Base-by-base conservation (phyloP, 805 yeast genomes). In the Candida railenensis region DNA sequence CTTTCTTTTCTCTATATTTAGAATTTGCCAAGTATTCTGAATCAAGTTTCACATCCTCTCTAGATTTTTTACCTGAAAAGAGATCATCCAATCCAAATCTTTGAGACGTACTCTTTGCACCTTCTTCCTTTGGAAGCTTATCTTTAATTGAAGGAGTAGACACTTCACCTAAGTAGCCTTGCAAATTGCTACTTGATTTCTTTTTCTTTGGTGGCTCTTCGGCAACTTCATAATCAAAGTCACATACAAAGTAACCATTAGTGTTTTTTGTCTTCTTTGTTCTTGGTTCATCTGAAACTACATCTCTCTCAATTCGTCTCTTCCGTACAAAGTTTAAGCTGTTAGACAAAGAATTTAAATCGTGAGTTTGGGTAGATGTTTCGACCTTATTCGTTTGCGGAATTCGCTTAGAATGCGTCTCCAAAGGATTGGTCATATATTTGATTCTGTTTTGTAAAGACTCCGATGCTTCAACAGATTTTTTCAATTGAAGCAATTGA, bases 331-430 rank as follows among this genome's bases (percentile, higher is more conserved):
- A 69, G 30, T 61, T 56, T 46, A 71, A 58, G 12, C 57, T 48
- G 22, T 54, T 58, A 19, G 61, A 55, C 37, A 72, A 56, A 30
- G 56, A 67, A 38, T 59, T 56, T 28, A 50, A 32, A 46, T 66
- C 65, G 42, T 63, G 70, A 2, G 77, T 73, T 50, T 73, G 77
- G 4, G 77, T 73, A 7, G 72, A 46, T 1, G 72, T 63, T 46
- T 73, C 76, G 3, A 71, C 75, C 46, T 59, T 61, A 42, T 65
- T 66, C 7, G 39, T 36, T 8, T 53, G 44, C 19, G 14, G 43
- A 15, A 20, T 42, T 36, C 22, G 32, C 20, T 32, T 32, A 7
- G 53, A 43, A 20, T 37, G 20, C 3, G 76, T 69, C 49, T 73
- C 76, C 37, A 62, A 58, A 0, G 77, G 76, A 47, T 73, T 62